phyloP scores from a whole-genome alignment of 371 early-diverging fungal species.

The Mucor indicus region DNA sequence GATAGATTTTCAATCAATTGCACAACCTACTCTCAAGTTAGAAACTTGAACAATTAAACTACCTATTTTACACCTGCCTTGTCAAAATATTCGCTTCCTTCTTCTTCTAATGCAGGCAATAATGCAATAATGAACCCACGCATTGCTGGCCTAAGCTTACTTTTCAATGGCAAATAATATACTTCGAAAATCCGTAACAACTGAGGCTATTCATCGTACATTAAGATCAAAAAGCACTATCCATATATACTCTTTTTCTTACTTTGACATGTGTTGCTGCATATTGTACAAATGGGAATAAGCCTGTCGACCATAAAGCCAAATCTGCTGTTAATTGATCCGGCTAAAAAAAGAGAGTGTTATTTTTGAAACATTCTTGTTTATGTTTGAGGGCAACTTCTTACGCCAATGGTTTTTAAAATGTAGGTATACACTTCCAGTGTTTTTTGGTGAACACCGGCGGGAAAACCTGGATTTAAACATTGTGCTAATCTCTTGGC shows the following conservation, averaged over 20 bases:
- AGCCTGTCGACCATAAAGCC: conserved; percentile 83
- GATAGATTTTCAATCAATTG: conserved; percentile 67
- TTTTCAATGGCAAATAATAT: conserved; percentile 72
- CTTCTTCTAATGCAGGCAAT: conserved; percentile 89
- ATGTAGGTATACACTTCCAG: conserved; percentile 89
- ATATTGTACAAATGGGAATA: conserved; percentile 89
- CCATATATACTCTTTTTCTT: conserved; percentile 13
- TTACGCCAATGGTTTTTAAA: conserved; percentile 81
- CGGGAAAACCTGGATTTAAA: conserved; percentile 97
- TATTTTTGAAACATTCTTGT: too few relatives aligned
- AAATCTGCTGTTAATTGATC: conserved; percentile 81
- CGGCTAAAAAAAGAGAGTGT: conserved; percentile 27
- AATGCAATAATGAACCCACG: conserved; percentile 81
- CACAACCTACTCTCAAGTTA: conserved; percentile 44
- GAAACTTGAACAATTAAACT: neutral
- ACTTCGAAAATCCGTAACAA: conserved; percentile 73
- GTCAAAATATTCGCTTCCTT: conserved; percentile 85
- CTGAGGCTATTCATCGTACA: conserved; percentile 59
- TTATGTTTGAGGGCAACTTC: conserved; percentile 7
- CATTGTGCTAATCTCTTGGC: conserved; percentile 97
- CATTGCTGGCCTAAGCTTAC: conserved; percentile 68
- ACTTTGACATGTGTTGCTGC: conserved; percentile 85
- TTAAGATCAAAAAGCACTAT: neutral
- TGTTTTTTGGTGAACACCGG: conserved; percentile 98
- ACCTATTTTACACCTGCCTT: conserved; percentile 27